Base-by-base conservation (phyloP, 257 asterid species). In the Primulina huaijiensis region DNA sequence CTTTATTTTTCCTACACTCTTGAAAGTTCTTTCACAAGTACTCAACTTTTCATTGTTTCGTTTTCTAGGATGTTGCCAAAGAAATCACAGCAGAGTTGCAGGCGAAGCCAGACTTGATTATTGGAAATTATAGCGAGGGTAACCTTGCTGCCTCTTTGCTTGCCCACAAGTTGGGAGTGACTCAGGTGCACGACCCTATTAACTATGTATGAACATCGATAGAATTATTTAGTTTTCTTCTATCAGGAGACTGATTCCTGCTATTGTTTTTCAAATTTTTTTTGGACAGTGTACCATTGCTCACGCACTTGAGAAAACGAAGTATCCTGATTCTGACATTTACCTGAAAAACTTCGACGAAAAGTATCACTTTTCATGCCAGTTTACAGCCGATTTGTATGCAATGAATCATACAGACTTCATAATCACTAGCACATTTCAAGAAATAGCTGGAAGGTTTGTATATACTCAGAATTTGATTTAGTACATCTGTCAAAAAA, bases 361-460 rank as follows among this genome's bases (percentile, higher is more conserved):
- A 2, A 94, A 94, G 82, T 94, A 94, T 72, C 99, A 91, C 75
- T 94, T 91, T 80, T 91, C 99, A 4, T 84, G 95, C 79, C 99
- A 94, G 83, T 94, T 94, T 61, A 94, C 97, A 0, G 97, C 96
- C 2, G 99, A 94, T 85, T 86, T 94, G 2, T 91, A 88, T 35
- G 99, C 99, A 10, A 94, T 94, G 99, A 91, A 94, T 73, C 99
- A 94, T 65, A 94, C 97, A 0, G 99, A 94, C 71, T 91, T 94
- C 89, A 94, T 94, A 79, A 94, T 94, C 82, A 91, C 99, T 16
- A 94, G 97, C 84, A 94, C 97, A 8, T 91, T 94, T 85, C 99
- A 91, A 69, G 99, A 94, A 70, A 94, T 91, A 60, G 99, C 99
- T 1, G 99, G 97, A 89, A 94, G 88, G 98, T 90, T 35, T 4